Base-by-base conservation (phyloP, 2,329 filamentous ascomycete genomes). In the Magnaporthiopsis rhizophila region DNA sequence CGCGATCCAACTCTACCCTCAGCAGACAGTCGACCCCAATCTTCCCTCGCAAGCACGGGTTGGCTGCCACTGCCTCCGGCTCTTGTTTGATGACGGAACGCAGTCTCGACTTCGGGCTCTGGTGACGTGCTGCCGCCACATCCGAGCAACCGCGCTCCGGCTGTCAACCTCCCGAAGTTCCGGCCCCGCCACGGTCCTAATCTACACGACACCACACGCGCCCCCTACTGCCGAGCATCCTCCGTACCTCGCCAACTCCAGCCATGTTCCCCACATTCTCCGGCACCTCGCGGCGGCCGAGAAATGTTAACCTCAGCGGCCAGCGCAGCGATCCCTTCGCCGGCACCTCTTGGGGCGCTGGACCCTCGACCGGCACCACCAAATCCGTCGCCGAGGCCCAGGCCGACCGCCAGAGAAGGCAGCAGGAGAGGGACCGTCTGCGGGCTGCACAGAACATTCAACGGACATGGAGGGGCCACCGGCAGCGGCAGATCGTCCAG, bases 281-380 rank as follows among this genome's bases (percentile, higher is more conserved):
- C 30, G 95, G 95, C 70, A 91, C 80, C 77, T 91, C 92, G 71
- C 88, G 91, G 72, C 90, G 91, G 69, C 89, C 89, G 67, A 89
- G 95, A 69, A 93, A 97, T 75, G 92, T 98, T 74, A 97, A 98
- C 77, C 88, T 99, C 67, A 95, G 92, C 69, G 95, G 92, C 67
- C 89, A 93, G 70, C 73, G 72, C 58, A 86, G 81, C 62, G 96
- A 97, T 72, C 91, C 92, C 3, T 96, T 95, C 75, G 87, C 84
- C 66, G 85, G 85, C 69, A 82, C 82, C 38, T 79, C 81, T 58
- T 86, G 86, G 81, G 78, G 79, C 21, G 79, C 84, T 5, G 78
- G 82, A 15, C 81, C 81, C 9, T 82, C 83, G 21, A 81, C 86
- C 1, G 88, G 87, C 24, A 83, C 90, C 6, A 90, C 91, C 70